Evolutionary conservation across 2,329 filamentous ascomycete species (phyloP), one percentile per base, ranked within the genome.

Genomic region (Ophiocordyceps camponoti-rufipedis): DNA sequence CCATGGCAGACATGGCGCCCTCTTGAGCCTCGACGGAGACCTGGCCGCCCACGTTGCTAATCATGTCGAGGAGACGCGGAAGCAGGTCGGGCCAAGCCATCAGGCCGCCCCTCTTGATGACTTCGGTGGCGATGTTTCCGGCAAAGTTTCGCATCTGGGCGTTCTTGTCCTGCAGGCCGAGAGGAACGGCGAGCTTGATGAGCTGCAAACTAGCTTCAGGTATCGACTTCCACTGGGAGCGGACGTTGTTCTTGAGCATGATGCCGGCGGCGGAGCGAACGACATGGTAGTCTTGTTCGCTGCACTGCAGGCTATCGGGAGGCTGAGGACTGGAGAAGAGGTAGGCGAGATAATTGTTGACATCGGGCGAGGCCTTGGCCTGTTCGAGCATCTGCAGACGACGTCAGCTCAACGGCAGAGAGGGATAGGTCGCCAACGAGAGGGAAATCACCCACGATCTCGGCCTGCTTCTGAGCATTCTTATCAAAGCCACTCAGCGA

Each of bases 301-400:
- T 74, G 54, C 75, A 74, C 53, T 69, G 68, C 58, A 84, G 67
- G 50, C 70, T 78, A 47, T 69, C 63, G 42, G 82, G 76, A 44
- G 71, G 68, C 51, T 78, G 71, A 47, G 76, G 61, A 54, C 75
- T 86, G 48, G 84, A 85, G 63, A 94, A 85, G 50, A 98, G 75
- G 63, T 84, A 95, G 54, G 85, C 84, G 41, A 98, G 79, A 63
- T 98, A 98, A 66, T 96, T 96, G 69, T 93, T 89, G 69, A 95
- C 85, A 62, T 96, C 89, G 43, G 88, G 88, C 11, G 85, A 91
- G 45, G 72, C 68, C 61, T 85, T 93, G 49, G 89, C 91, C 67
- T 94, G 84, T 52, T 78, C 72, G 55, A 98, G 84, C 85, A 96
- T 93, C 91, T 96, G 55, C 45, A 49, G 43, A 43, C 42, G 12